These are phyloP conservation scores for Carex cristatella DNA, from an alignment of 176 grass and related monocot species.

Conservation along the genomic window DNA sequence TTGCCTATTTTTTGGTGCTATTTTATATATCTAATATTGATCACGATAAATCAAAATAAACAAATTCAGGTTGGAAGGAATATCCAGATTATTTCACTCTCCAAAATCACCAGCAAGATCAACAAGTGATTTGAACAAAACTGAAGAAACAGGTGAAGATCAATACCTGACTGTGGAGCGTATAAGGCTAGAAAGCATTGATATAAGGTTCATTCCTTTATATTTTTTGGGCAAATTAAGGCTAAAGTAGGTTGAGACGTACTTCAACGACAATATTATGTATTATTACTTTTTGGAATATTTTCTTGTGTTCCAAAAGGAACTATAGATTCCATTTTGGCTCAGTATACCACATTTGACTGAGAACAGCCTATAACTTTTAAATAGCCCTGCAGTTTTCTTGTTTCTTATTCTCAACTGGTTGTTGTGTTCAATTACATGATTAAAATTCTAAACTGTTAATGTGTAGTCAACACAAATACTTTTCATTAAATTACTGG, in stretches of 20 bases:
- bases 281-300: background rate
- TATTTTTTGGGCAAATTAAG: conserved; percentile 9
- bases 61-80: conserved; percentile 17
- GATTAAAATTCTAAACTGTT: background rate
- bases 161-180: conserved; percentile 69
- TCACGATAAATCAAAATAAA: background rate
- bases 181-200: conserved; percentile 71
- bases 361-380: background rate
- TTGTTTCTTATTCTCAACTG: background rate
- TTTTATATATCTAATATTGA: background rate
- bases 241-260: too few relatives aligned
- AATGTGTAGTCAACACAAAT: background rate
- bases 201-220: conserved; percentile 53
- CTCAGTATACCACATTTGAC: background rate
- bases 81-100: conserved; percentile 36
- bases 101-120: conserved; percentile 40
- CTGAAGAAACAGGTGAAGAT: conserved; percentile 47
- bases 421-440: background rate
- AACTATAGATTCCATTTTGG: background rate
- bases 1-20: background rate
- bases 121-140: conserved; percentile 50
- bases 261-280: too few relatives aligned
- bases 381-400: background rate
- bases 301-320: background rate
- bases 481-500: background rate